A percentile compares a stretch with the other conserved stretches of the same genome.
Evolutionary conservation across 176 grass and related monocot species (phyloP).

Genomic region (Oryza meridionalis): DNA sequence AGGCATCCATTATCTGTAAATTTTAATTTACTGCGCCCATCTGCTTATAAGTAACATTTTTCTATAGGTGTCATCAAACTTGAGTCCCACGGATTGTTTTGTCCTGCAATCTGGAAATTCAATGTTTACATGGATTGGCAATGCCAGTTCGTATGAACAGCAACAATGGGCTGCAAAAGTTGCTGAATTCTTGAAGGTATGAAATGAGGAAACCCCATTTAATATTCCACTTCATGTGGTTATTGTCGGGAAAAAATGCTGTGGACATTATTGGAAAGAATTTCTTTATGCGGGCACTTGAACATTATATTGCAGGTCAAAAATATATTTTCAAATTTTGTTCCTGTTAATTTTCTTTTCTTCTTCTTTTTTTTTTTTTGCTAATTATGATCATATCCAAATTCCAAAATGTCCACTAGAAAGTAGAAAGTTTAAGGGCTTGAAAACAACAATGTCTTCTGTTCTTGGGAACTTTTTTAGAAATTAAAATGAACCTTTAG

Average conservation of each 20-base stretch:
- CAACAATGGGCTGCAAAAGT: slow-evolving; percentile 83
- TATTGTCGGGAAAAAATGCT: neutral
- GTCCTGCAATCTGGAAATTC: slow-evolving; percentile 82
- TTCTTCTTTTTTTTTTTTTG: neutral
- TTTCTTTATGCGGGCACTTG: neutral
- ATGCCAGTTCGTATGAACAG: slow-evolving; percentile 74
- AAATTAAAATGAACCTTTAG: neutral
- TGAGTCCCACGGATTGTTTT: slow-evolving; percentile 82
- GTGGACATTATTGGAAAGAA: neutral
- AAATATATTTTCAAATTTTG: neutral
- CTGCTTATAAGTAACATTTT: slow-evolving; percentile 37
- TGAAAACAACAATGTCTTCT: neutral
- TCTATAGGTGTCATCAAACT: slow-evolving; percentile 75
- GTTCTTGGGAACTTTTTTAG: neutral
- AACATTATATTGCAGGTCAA: slow-evolving; percentile 17
- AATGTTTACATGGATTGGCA: slow-evolving; percentile 80
- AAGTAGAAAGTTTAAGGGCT: neutral
- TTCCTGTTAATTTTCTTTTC: neutral
- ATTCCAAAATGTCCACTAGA: neutral
- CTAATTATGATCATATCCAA: slow-evolving; percentile 1
- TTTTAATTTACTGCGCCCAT: slow-evolving; percentile 19
- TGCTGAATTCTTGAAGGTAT: slow-evolving; percentile 96
- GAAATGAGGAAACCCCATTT: slow-evolving; percentile 6
- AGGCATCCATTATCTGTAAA: neutral
- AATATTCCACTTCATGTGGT: slow-evolving; percentile 23